Base-by-base conservation (phyloP, 768 basidiomycete genomes). In the Chalciporus piperatus region DNA sequence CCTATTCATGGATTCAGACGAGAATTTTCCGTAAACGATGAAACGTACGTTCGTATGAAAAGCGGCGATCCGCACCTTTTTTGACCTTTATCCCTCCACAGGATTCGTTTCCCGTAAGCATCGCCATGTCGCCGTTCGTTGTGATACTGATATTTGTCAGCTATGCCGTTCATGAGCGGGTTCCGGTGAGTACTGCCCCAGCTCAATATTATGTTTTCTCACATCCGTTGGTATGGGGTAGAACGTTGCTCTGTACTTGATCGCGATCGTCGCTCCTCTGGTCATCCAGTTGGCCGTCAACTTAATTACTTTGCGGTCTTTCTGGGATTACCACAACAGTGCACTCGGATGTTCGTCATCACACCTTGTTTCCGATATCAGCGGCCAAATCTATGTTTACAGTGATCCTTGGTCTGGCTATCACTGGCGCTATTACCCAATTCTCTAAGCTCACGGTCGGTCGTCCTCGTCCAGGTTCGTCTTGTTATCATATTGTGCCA, bases 311-410 rank as follows among this genome's bases (percentile, higher is more conserved):
- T 74, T 92, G 25, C 80, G 87, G n/a, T 87, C 84, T 3, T 84
- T 83, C 74, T 98, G 94, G 93, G 95, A 97, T 62, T 72, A 87
- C 27, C 95, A 97, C 63, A 85, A 82, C 60, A 76, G 87, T 43
- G 62, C 57, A 8, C 71, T 80, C 3, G 77, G 77, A 14, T 52
- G 79, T 78, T 51, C 30, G 75, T 65, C 5, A 2, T 40, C 38
- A 35, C 25, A 17, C 50, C 41, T 74, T 51, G 74, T 77, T 72
- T 64, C 9, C 42, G 37, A 20, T 51, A 10, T 50, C 45, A 35
- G 16, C 5, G 30, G 28, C 47, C n/a, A 11, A 52, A 25, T 20
- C 14, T 51, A 40, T 50, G 27, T 45, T 25, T 51, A 56, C 61
- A 85, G 87, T 92, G 51, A 74, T 89, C 46, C 81, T 94, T 41